Conservation (phyloP, 1,284 basidiomycete genomes). For the Irpex sp. region DNA sequence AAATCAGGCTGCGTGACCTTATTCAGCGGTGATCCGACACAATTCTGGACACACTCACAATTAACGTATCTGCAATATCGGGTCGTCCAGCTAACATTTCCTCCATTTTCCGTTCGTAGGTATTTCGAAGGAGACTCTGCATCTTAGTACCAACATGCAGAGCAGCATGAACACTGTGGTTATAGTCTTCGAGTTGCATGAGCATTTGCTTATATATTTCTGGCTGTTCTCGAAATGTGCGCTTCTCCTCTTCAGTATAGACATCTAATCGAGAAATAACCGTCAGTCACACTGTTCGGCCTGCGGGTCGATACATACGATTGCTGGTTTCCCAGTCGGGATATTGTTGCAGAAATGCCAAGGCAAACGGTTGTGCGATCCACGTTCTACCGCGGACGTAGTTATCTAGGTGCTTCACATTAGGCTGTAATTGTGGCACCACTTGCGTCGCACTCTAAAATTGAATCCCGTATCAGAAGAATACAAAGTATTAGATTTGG, state of each 20-base stretch:
- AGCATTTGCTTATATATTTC: conserved; percentile 17
- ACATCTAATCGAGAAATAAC: too few species aligned
- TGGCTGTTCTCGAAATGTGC: conserved; percentile 44
- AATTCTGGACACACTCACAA: too few species aligned
- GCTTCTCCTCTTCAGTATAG: too few species aligned
- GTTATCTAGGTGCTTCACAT: conserved; percentile 44
- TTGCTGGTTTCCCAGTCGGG: too few species aligned
- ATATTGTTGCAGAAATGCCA: too few species aligned
- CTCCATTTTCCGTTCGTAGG: conserved; percentile 27
- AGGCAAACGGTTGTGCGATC: too few species aligned
- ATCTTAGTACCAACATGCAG: conserved; percentile 38
- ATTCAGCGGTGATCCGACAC: too few species aligned
- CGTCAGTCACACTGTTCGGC: too few species aligned
- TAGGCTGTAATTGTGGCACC: conserved; percentile 48
- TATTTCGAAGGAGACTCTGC: conserved; percentile 32
- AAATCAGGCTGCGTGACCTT: conserved; percentile 41
- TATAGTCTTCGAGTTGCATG: conserved; percentile 29
- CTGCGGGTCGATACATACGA: too few species aligned
- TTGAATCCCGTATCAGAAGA: background rate
- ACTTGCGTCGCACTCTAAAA: conserved; percentile 47
- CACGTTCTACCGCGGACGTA: too few species aligned
- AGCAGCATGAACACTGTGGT: conserved; percentile 37
- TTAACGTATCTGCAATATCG: conserved; percentile 41
- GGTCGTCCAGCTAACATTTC: too few species aligned
- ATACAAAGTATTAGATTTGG: too few species aligned